Base-by-base conservation (phyloP, 1,284 basidiomycete genomes). In the Meripilus lineatus region DNA sequence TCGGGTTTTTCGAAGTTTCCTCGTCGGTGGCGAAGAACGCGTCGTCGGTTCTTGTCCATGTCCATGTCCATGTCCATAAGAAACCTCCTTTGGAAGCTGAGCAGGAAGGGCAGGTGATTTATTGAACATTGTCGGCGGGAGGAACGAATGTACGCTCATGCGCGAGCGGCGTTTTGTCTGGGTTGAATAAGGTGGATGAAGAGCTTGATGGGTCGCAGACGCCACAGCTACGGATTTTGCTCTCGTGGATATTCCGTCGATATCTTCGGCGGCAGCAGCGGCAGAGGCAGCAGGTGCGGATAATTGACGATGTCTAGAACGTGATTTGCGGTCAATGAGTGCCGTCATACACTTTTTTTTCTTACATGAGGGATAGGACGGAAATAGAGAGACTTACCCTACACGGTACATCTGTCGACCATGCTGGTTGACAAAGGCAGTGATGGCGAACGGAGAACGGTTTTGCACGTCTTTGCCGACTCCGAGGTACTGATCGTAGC, bases 391-490 rank as follows among this genome's bases (percentile, higher is more conserved):
- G 10, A 72, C 80, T 64, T 51, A 87, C 84, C 83, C 80, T 37
- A 89, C 73, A 35, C 86, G 79, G 63, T 72, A 88, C 72, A 84
- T 78, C 58, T 75, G 71, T 57, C 77, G 79, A 42, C 86, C 86
- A 62, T 86, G 81, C 56, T 87, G 84, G 57, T 85, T 89, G 43
- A 84, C 72, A 54, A 86, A 81, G 5, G 81, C 78, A 18, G 85
- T 89, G 50, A 89, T 85, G 34, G 78, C 79, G 57, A 82, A 89
- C 2, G 86, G 86, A 8, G 85, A 88, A 28, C 82, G 79, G n/a
- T n/a, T n/a, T n/a, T n/a, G n/a, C 14, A 81, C 68, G 48, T 77
- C 69, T 58, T 75, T 74, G 33, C 76, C 73, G 26, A 88, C 84
- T 14, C 84, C 82, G 32, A 78, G 61, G 34, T 73, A 62, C 45